Base-by-base conservation (phyloP, 257 asterid genomes). In the Petunia axillaris region DNA sequence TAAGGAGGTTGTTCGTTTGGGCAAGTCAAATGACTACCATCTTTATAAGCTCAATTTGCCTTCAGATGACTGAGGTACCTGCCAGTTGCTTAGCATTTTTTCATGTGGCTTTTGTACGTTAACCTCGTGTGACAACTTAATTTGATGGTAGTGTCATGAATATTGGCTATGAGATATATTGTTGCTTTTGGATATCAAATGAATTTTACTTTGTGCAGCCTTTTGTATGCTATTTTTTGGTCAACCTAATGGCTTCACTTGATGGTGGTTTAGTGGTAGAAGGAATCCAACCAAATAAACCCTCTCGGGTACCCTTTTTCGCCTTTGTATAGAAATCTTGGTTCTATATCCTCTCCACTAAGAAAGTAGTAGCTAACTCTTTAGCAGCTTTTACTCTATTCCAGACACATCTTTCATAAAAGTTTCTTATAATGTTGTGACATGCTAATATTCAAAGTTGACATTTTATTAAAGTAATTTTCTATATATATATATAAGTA, bases 1-100 rank as follows among this genome's bases (percentile, higher is more conserved):
- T 35, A 79, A 85, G 82, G 77, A 81, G 85, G 75, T 89, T 75
- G 86, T 85, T 55, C 62, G 82, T 41, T 70, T 84, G 85, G 92
- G 89, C 14, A 81, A 79, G 81, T 77, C 84, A 10, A 87, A 85
- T 78, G 76, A 78, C 60, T 83, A 81, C 79, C 78, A 84, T 35
- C 81, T 53, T 37, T 83, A 89, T 79, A 83, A 83, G 76, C 89
- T 87, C 57, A 64, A 80, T 52, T 77, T 86, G 44, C 81, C 84
- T 50, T 68, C 65, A 44, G 79, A 67, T 78, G 59, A 64, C 50
- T 80, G 43, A 68, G 5, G 8, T 8, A 44, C 3, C 14, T 62
- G 38, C n/a, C 4, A 44, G 52, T 52, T 80, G 64, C 55, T 81
- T 46, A 40, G 52, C 60, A 3, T 76, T 16, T 52, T 37, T 40